phyloP scores from a whole-genome alignment of 768 basidiomycete species.

The Amylocystis lapponica region DNA sequence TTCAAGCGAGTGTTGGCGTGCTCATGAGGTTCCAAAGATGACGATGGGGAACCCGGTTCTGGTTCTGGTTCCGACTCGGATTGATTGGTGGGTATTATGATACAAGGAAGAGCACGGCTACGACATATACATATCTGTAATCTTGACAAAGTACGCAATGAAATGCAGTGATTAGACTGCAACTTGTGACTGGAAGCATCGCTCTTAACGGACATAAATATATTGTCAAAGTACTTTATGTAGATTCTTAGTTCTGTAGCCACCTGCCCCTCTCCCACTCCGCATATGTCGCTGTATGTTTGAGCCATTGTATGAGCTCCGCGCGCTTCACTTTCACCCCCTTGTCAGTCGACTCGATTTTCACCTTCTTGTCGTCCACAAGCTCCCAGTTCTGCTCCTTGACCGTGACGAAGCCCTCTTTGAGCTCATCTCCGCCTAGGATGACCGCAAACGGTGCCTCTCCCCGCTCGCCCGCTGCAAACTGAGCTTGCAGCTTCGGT shows the following conservation, averaged over 20 bases:
- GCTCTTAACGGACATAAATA: too few relatives aligned
- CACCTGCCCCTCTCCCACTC: constrained; percentile 29
- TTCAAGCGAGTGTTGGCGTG: not conserved
- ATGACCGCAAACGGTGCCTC: constrained; percentile 92
- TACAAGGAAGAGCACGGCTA: too few relatives aligned
- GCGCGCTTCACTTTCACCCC: constrained; percentile 36
- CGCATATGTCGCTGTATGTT: constrained; percentile 22
- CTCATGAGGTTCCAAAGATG: constrained; percentile 12
- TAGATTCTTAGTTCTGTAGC: constrained; percentile 6
- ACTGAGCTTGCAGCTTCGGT: constrained; percentile 83
- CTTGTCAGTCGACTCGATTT: constrained; percentile 45
- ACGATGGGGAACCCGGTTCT: constrained; percentile 24
- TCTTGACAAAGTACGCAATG: too few relatives aligned
- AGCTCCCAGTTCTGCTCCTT: constrained; percentile 88
- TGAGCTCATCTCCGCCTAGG: constrained; percentile 82
- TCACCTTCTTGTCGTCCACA: constrained; percentile 63
- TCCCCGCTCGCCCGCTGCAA: constrained; percentile 85
- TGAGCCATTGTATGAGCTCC: constrained; percentile 30
- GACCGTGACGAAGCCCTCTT: constrained; percentile 78
- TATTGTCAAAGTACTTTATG: too few relatives aligned
- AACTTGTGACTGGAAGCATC: too few relatives aligned
- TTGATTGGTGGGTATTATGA: not conserved
- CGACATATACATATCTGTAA: too few relatives aligned
- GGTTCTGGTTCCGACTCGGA: constrained; percentile 24
- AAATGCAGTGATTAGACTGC: too few relatives aligned